phyloP scores from a whole-genome alignment of 352 stramenopile genomes.

The Globisporangium emineosum region DNA sequence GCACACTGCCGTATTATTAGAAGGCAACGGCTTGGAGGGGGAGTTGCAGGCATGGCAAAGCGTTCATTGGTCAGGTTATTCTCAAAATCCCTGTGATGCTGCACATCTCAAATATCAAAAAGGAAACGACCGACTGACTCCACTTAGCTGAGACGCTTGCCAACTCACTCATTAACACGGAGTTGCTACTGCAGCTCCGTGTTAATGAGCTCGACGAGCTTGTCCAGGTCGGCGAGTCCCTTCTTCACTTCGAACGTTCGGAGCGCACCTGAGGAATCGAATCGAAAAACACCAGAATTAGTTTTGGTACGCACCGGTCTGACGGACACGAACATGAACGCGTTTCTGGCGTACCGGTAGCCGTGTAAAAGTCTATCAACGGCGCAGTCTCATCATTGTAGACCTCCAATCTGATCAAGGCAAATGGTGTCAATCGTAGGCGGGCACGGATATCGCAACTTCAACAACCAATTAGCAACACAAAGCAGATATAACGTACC shows the following conservation, averaged over 20 bases:
- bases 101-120: background rate
- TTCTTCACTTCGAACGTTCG: constrained; percentile 86
- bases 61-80: background rate
- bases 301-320: background rate
- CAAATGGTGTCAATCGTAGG: background rate
- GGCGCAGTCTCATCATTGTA: constrained; percentile 89
- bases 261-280: constrained; percentile 31
- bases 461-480: background rate
- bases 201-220: constrained; percentile 72
- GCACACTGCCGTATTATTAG: background rate
- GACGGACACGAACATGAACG: background rate
- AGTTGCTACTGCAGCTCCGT: constrained; percentile 38
- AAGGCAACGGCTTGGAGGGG: background rate
- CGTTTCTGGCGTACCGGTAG: constrained; percentile 29
- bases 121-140: background rate
- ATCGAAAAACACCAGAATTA: background rate
- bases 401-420: constrained; percentile 64
- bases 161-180: too few species aligned
- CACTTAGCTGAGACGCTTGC: constrained; percentile 1
- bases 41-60: background rate
- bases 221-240: constrained; percentile 75
- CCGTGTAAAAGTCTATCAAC: constrained; percentile 85
- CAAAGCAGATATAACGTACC: constrained; percentile 19
- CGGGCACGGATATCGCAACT: too few species aligned
- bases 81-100: background rate